phyloP scores from a whole-genome alignment of 495 filamentous ascomycete species.

The Eremomyces bilateralis region DNA sequence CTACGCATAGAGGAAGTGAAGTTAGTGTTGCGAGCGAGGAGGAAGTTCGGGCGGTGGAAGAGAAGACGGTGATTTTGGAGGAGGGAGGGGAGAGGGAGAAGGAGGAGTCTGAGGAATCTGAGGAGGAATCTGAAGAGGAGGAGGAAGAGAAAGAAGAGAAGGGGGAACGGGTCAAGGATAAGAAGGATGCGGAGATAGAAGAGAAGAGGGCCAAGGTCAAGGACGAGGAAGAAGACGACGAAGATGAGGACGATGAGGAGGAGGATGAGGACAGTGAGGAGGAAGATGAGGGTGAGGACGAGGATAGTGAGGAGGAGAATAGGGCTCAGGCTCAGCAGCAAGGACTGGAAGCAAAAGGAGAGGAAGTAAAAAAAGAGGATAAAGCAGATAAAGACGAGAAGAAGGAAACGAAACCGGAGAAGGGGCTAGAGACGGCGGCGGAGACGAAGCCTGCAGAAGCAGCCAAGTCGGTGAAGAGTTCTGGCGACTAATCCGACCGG shows the following conservation, averaged over 20 bases:
- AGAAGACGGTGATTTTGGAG: slow-evolving; percentile 8
- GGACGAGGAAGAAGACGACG: slow-evolving; percentile 1
- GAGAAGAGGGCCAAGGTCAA: not conserved
- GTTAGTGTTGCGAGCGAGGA: slow-evolving; percentile 8
- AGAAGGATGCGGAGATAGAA: slow-evolving; percentile 1
- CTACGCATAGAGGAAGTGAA: slow-evolving; percentile 9
- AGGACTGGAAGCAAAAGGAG: slow-evolving; percentile 2
- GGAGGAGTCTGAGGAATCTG: slow-evolving; percentile 11
- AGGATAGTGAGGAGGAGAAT: slow-evolving; percentile 1
- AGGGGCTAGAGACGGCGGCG: not conserved
- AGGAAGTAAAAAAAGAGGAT: not conserved
- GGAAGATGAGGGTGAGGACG: slow-evolving; percentile 10
- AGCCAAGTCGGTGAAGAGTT: too few species aligned
- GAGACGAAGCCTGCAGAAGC: too few species aligned
- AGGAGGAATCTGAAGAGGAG: slow-evolving; percentile 11
- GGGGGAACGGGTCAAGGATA: slow-evolving; percentile 1
- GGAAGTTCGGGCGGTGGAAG: slow-evolving; percentile 13
- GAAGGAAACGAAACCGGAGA: not conserved
- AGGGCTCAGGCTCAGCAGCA: not conserved
- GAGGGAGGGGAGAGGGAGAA: slow-evolving; percentile 11
- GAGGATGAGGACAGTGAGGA: slow-evolving; percentile 9
- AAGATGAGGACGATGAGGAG: slow-evolving; percentile 7
- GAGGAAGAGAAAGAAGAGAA: slow-evolving; percentile 10
- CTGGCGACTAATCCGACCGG: too few species aligned
- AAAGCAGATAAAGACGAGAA: slow-evolving; percentile 5